Conservation (phyloP, 164 flowering plant genomes). For the Umbellularia californica region DNA sequence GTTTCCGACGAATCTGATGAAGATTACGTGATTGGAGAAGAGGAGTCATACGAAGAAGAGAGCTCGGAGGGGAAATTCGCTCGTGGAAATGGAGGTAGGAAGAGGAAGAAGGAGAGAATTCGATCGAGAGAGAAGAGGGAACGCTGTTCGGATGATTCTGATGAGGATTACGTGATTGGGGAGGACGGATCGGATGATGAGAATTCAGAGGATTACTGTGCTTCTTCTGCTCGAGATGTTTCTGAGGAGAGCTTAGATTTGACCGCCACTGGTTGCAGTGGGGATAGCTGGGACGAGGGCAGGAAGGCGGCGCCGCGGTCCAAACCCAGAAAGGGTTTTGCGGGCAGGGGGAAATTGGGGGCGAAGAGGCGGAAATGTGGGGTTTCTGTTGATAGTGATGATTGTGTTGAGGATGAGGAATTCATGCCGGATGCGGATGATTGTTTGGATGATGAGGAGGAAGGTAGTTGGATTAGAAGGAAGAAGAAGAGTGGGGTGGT, state of each 20-base stretch:
- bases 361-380: slow-evolving; percentile 8
- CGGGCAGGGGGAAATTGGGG: slow-evolving; percentile 11
- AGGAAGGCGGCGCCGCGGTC: slow-evolving; percentile 24
- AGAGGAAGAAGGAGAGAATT: slow-evolving; percentile 19
- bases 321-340: slow-evolving; percentile 15
- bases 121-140: slow-evolving; percentile 14
- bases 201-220: slow-evolving; percentile 36
- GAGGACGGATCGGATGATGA: slow-evolving; percentile 38
- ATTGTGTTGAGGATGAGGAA: slow-evolving; percentile 40
- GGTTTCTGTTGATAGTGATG: slow-evolving; percentile 17
- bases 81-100: slow-evolving; percentile 1
- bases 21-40: slow-evolving; percentile 65
- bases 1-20: slow-evolving; percentile 87
- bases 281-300: slow-evolving; percentile 16
- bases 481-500: slow-evolving; percentile 1
- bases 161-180: slow-evolving; percentile 73
- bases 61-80: slow-evolving; percentile 23
- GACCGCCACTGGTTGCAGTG: not conserved
- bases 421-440: slow-evolving; percentile 56
- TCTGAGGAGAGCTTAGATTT: slow-evolving; percentile 42
- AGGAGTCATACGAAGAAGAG: slow-evolving; percentile 30
- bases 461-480: slow-evolving; percentile 9
- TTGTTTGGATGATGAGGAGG: slow-evolving; percentile 54
- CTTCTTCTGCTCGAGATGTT: slow-evolving; percentile 33
- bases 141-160: slow-evolving; percentile 68